Evolutionary conservation across 2,329 filamentous ascomycete species (phyloP), one percentile per base, ranked within the genome.

Genomic region (Onygenales sp.): DNA sequence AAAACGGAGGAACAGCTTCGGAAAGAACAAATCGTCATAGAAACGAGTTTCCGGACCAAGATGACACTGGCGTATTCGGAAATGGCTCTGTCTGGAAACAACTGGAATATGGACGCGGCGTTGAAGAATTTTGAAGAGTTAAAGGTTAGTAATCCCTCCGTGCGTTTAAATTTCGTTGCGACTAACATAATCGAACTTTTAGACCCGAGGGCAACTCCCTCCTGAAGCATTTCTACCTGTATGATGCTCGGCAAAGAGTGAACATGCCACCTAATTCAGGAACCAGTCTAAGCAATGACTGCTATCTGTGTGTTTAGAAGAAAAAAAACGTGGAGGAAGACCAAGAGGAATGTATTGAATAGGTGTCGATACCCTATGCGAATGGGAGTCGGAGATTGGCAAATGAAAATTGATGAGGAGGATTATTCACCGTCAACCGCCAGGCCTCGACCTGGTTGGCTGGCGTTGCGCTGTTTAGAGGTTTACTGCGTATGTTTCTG

Each of bases 51-150:
- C 59, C 83, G 83, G 63, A 95, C 91, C 1, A 82, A 84, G 54
- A 89, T 98, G 83, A 93, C 82, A 7, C 71, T 84, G 8, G 77
- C 87, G 55, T 95, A 87, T 66, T 86, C 90, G 1, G 80, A 85
- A 60, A 80, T 94, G 76, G 96, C 92, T 62, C 76, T 97, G 13
- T 78, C 82, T 2, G 83, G 90, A 55, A 88, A 85, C 54, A 80
- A 78, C 39, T 97, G 90, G 89, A 81, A 94, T 66, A 82, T 91
- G 48, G 80, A 87, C 39, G 79, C 81, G 59, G 92, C 91, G 2
- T 72, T 91, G 60, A 74, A 78, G 52, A 82, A 87, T 35, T 96
- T 95, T 65, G 80, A 85, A 57, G 80, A 85, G 59, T 83, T 87
- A 54, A 89, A 85, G 76, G 87, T 86, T 74, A 66, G 76, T 39